phyloP scores from a whole-genome alignment of 495 filamentous ascomycete genomes.

The Talaromyces adpressus region DNA sequence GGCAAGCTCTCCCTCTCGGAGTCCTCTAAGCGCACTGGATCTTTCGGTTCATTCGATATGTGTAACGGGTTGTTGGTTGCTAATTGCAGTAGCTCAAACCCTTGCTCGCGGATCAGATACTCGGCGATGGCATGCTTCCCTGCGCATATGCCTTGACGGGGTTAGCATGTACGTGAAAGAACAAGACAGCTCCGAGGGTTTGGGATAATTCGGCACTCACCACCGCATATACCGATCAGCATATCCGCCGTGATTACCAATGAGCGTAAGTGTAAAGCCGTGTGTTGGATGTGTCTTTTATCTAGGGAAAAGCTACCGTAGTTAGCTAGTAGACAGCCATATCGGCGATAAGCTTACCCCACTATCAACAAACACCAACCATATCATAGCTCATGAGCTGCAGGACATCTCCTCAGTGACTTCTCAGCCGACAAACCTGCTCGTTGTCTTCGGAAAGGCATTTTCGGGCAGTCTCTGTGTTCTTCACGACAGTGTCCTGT shows the following conservation, averaged over 20 bases:
- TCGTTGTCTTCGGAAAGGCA: background rate
- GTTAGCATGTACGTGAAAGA: background rate
- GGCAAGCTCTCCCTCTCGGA: constrained; percentile 17
- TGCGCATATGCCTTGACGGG: constrained; percentile 69
- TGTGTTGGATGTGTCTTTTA: background rate
- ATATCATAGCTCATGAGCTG: background rate
- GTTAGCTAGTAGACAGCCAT: no score
- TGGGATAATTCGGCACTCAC: constrained; percentile 35
- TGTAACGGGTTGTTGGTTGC: constrained; percentile 12
- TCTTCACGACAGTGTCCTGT: background rate
- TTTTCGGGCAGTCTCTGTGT: background rate
- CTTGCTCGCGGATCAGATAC: constrained; percentile 71
- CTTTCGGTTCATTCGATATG: constrained; percentile 21
- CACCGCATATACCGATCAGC: constrained; percentile 91
- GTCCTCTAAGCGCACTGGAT: constrained; percentile 24
- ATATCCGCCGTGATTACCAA: constrained; percentile 39
- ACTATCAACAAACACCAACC: background rate
- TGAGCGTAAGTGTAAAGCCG: background rate
- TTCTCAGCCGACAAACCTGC: background rate
- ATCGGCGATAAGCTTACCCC: background rate
- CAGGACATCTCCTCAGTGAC: no score
- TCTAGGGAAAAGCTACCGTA: no score
- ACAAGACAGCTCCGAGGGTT: background rate
- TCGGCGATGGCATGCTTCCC: constrained; percentile 82
- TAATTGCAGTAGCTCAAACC: constrained; percentile 50